These are phyloP conservation scores for Exidia glandulosa DNA, from an alignment of 768 basidiomycete genomes.

Conservation along the genomic window DNA sequence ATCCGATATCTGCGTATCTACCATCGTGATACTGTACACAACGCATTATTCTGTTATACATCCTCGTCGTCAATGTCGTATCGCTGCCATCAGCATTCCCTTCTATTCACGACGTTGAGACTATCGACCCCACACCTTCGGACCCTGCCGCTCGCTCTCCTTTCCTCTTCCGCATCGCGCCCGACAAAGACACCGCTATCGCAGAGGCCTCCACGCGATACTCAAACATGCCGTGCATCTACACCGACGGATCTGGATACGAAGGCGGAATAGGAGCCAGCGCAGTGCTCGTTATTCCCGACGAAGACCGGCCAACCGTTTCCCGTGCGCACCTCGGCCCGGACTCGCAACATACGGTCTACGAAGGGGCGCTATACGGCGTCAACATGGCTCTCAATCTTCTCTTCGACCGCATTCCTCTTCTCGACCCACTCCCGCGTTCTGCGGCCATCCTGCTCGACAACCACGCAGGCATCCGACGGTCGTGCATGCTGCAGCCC, in stretches of 20 bases:
- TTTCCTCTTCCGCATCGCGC: not conserved
- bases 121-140: not conserved
- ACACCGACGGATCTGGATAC: slow-evolving; percentile 2
- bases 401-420: not conserved
- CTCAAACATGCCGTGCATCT: not conserved
- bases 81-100: no score
- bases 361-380: not conserved
- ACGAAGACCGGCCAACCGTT: not conserved
- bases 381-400: not conserved
- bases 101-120: not conserved
- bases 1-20: no score
- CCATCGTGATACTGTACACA: no score
- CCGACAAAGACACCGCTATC: not conserved
- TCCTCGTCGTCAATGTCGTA: no score
- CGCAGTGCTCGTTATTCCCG: not conserved
- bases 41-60: no score
- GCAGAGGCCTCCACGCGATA: not conserved
- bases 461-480: not conserved
- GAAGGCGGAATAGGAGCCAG: slow-evolving; percentile 2
- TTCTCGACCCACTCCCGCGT: not conserved
- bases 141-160: not conserved
- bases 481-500: no score
- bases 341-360: slow-evolving; percentile 2
- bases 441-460: not conserved
- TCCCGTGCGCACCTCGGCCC: not conserved